Evolutionary conservation across 1,284 basidiomycete species (phyloP), one percentile per base, ranked within the genome.

Genomic region (Ganoderma resinaceum): DNA sequence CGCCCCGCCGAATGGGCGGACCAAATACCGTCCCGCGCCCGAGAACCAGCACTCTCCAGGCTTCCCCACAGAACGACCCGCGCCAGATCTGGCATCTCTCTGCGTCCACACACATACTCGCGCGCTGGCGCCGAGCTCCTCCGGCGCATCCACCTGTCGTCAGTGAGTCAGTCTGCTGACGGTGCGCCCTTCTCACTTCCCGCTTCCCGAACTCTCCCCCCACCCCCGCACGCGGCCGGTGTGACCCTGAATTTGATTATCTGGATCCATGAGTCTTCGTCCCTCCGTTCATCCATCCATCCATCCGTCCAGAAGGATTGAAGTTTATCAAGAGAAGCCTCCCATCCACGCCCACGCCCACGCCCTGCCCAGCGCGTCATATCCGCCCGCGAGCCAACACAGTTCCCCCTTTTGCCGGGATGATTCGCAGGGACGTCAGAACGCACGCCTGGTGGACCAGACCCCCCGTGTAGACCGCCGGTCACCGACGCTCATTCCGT

Each of bases 181-280:
- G 29, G 23, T 16, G 12, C 26, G 4, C n/a, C 5, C n/a, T 40
- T 60, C 37, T 29, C 35, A 2, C 58, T 26, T 38, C 35, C 38
- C 35, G 23, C 58, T 16, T 60, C 35, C 58, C 23, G n/a, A n/a
- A 60, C 37, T n/a, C n/a, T 18, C 29, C 23, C 46, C 23, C 37
- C 37, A n/a, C 37, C 2, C 42, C 46, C 58, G 26, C 55, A n/a
- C 38, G 35, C 62, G 5, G 20, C 66, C 65, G 65, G 66, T 58
- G 49, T 62, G 66, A 63, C 68, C 67, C 70, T 69, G 67, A 72
- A 67, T 72, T 69, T 72, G 70, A 72, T 72, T 49, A 67, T 62
- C 61, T 55, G 52, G 63, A 62, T 57, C 26, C 35, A 60, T n/a
- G 20, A n/a, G 37, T 18, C 31, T 58, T 43, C 42, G 6, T 29